Evolutionary conservation across 805 yeast species (phyloP), one percentile per base, ranked within the genome.

Genomic region (Candida ortonii): DNA sequence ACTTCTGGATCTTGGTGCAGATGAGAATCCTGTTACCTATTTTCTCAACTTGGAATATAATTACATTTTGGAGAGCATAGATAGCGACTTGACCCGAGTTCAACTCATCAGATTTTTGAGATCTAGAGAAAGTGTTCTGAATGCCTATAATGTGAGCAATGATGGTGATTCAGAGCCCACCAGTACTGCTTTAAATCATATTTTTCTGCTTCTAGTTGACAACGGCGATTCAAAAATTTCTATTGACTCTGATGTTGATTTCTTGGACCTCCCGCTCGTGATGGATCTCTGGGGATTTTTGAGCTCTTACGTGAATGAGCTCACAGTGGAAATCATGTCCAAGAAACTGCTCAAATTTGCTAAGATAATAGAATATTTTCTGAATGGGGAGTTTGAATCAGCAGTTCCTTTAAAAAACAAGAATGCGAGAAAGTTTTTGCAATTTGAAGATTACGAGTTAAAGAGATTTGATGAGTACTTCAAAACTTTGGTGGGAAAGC

Each of bases 1-100:
- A 44, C 61, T 83, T 21, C 55, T 79, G 28, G 85, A 81, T 41
- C 60, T 84, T 21, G 82, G 79, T n/a, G 69, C 73, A 2, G 79
- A 75, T 36, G 55, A 53, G 25, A 80, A 77, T 51, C 90, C 90
- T 5, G 73, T 82, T 5, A 53, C 68, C 15, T 76, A 71, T 34
- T 83, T 87, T 78, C 68, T 83, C 18, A 62, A 69, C 25, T 58
- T 71, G 13, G 80, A 72, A 47, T 66, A 68, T 28, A 60, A 62
- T 16, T 53, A 53, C 13, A 64, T 76, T 39, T 53, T 59, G 6
- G 43, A 49, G 2, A 58, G 61, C 32, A 57, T 76, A 19, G 59
- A 61, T 15, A 66, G 68, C 14, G 63, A 57, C 10, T 25, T 63
- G 4, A 70, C 71, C 17, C 58, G 57, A 13, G 68, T 67, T 31